Percentiles rank a stretch among this genome's conserved stretches.
phyloP scores from a whole-genome alignment of 75 land plant genomes.

The Pinus albicaulis region DNA sequence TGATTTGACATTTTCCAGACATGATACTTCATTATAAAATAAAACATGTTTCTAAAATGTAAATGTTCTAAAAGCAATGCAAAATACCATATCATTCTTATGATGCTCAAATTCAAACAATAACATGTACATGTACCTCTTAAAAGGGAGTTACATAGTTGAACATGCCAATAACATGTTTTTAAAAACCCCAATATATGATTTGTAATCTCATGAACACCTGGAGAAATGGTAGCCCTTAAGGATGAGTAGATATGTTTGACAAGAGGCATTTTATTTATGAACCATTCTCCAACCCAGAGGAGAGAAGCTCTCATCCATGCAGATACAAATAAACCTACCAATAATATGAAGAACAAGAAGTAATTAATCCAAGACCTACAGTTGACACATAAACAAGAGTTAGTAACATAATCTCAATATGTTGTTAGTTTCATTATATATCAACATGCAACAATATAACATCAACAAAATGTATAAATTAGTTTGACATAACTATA shows the following conservation, averaged over 20 bases:
- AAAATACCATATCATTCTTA: too few relatives aligned
- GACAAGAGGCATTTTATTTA: conserved; percentile 82
- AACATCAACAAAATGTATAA: too few relatives aligned
- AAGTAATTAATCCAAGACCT: conserved; percentile 64
- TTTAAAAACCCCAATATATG: neutral
- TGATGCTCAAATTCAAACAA: neutral
- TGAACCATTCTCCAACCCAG: conserved; percentile 83
- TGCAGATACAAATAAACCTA: conserved; percentile 61
- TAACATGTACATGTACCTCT: neutral
- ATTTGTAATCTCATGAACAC: conserved; percentile 6
- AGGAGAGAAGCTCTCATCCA: conserved; percentile 85
- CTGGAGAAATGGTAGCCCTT: conserved; percentile 65
- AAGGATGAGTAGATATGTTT: conserved; percentile 67
- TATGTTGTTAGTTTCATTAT: too few relatives aligned
- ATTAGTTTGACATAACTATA: too few relatives aligned
- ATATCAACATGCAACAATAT: too few relatives aligned
- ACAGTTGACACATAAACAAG: neutral
- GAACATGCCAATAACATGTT: neutral
- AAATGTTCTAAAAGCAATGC: neutral
- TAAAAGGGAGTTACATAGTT: neutral
- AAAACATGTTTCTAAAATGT: neutral
- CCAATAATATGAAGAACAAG: conserved; percentile 54
- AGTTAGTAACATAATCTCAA: too few relatives aligned
- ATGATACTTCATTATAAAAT: too few relatives aligned
- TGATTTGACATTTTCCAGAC: too few relatives aligned